Conservation (phyloP, 257 asterid species). For the Rubia yunnanensis region DNA sequence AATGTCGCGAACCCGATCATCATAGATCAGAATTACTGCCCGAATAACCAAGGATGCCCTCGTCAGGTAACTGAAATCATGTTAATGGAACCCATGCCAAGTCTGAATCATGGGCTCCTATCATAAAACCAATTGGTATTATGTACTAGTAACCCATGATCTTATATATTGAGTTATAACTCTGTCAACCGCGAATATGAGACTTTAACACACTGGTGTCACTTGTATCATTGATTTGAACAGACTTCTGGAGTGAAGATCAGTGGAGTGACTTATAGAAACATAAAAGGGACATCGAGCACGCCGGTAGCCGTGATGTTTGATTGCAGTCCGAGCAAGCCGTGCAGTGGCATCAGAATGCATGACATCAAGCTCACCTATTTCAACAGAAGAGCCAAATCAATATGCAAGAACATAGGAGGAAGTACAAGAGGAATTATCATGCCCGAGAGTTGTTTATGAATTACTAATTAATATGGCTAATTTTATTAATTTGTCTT, state of each 20-base stretch:
- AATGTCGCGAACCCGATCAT: constrained; percentile 54
- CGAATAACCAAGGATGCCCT: constrained; percentile 46
- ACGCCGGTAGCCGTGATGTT: constrained; percentile 47
- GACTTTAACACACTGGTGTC: not conserved
- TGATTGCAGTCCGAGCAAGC: constrained; percentile 51
- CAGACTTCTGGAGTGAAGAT: constrained; percentile 63
- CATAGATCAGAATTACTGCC: constrained; percentile 63
- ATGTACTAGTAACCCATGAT: too few relatives aligned
- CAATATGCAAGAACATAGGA: constrained; percentile 41
- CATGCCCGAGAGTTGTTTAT: constrained; percentile 38
- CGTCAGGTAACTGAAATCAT: constrained; percentile 26
- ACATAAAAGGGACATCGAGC: constrained; percentile 53
- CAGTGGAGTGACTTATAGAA: constrained; percentile 41
- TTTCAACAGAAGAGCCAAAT: constrained; percentile 28
- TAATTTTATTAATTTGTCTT: not conserved
- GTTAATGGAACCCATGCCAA: not conserved
- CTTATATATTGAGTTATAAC: too few relatives aligned
- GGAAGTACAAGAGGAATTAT: constrained; percentile 35
- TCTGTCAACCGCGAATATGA: too few relatives aligned
- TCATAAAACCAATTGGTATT: too few relatives aligned
- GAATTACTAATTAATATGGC: not conserved
- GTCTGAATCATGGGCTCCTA: too few relatives aligned
- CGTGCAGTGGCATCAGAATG: constrained; percentile 40
- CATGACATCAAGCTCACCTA: constrained; percentile 47
- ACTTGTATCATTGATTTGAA: not conserved